Base-by-base conservation (phyloP, 1,139 yeast species). In the Protomyces pachydermus region DNA sequence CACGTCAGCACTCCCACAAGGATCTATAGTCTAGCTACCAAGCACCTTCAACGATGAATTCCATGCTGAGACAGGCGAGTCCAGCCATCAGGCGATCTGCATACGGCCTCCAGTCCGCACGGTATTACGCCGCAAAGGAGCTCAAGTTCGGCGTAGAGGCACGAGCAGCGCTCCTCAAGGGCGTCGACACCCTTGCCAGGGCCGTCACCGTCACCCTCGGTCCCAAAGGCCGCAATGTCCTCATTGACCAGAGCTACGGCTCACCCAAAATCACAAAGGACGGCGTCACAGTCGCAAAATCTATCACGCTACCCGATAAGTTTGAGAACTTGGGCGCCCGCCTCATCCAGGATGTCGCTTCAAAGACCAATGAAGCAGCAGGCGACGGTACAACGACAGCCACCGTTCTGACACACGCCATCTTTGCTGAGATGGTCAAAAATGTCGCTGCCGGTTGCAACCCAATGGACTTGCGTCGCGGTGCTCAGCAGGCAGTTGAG, bases 311-410 rank as follows among this genome's bases (percentile, higher is more conserved):
- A 73, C 81, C 90, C 77, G 96, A 93, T 81, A 91, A 90, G 79
- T 93, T 91, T 74, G 98, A 93, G 81, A 95, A 93, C 79, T 81
- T 90, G 80, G 98, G 98, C 69, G 98, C 98, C 69, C 89, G 89
- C 79, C 83, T 93, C 72, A 82, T 93, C 75, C 98, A 93, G 79
- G 98, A 93, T 76, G 98, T 93, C 71, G 98, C 98, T 61, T 86
- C 97, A 72, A 93, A 91, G 84, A 93, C 98, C 74, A 93, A 93
- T 78, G 98, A 93, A 80, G 84, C 90, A 72, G 98, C 98, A 68
- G 98, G 98, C 81, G 98, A 93, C 74, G 98, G 98, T 81, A 93
- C 98, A 71, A 93, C 98, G 60, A 88, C 97, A 60, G 98, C 98
- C 72, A 93, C 98, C 66, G 96, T 93, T 65, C 83, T 93, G 71